Conservation (phyloP, 352 stramenopile species). For the Bremia lactucae region DNA sequence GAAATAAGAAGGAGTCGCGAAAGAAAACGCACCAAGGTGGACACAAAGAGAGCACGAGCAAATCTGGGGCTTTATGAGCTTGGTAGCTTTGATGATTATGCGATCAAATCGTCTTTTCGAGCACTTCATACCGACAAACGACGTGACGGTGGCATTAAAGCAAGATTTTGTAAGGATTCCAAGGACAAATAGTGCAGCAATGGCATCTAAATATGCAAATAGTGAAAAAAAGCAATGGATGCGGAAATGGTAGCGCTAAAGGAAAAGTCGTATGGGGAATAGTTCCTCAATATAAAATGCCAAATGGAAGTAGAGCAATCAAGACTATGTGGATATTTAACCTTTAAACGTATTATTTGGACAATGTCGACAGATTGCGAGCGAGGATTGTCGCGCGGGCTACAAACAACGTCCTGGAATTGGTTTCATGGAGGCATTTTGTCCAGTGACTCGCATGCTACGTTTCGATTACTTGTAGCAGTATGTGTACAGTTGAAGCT, state of each 20-base stretch:
- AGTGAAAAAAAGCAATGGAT: too few species aligned
- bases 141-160: background rate
- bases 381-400: constrained; percentile 5
- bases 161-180: background rate
- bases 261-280: too few species aligned
- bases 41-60: background rate
- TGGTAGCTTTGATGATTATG: constrained; percentile 1
- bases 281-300: background rate
- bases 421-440: constrained; percentile 2
- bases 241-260: too few species aligned
- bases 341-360: constrained; percentile 3
- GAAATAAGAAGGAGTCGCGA: too few species aligned
- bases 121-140: background rate
- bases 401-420: constrained; percentile 3
- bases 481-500: background rate
- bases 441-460: constrained; percentile 1
- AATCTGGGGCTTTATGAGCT: background rate
- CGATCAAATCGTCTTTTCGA: background rate
- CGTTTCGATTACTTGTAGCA: background rate
- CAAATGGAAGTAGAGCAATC: too few species aligned
- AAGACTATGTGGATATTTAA: constrained; percentile 9
- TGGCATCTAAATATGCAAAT: too few species aligned
- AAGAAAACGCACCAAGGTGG: too few species aligned
- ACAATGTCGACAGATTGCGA: constrained; percentile 2
- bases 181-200: background rate